Base-by-base conservation (phyloP, 768 basidiomycete genomes). In the Trametes meyenii region DNA sequence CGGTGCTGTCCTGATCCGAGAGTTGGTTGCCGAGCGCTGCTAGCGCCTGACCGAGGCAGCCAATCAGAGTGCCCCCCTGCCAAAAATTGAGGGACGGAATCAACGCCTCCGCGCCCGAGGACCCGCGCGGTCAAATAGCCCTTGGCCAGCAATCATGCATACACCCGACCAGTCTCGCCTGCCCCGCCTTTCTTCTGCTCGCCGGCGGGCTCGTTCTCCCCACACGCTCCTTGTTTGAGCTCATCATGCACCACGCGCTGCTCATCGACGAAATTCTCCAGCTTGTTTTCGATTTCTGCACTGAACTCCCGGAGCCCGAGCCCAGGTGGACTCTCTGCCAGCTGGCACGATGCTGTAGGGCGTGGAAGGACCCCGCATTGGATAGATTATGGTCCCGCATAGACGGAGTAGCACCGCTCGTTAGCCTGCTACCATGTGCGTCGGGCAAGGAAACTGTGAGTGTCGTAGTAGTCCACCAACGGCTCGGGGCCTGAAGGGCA, bases 261-360 rank as follows among this genome's bases (percentile, higher is more conserved):
- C 68, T 70, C 51, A 70, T 73, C 35, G 72, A 73, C 63, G 72
- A 73, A 51, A 50, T 73, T 36, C 46, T 73, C 10, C 55, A 68
- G 51, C 56, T 62, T 16, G 58, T 73, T 4, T 63, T 73, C 38
- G 72, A 71, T 45, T 29, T 60, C 19, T 72, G 71, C 51, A 33
- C 60, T n/a, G 64, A 63, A 51, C 43, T 51, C 6, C 24, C 58
- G 23, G 10, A 48, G 0, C 17, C 42, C 19, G 40, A 56, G 58
- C 43, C 62, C 19, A 33, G 58, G 29, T 58, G 60, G 60, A 66
- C 67, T 6, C 61, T 68, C 10, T 55, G 52, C 44, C 69, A 68
- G 55, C 62, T 73, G 17, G 70, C 72, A 6, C 56, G 68, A n/a
- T 67, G 64, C 48, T 71, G 70, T 51, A 64, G 54, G 43, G 67